Conservation (phyloP, 2,329 filamentous ascomycete species). For the Ophiostoma sp. region DNA sequence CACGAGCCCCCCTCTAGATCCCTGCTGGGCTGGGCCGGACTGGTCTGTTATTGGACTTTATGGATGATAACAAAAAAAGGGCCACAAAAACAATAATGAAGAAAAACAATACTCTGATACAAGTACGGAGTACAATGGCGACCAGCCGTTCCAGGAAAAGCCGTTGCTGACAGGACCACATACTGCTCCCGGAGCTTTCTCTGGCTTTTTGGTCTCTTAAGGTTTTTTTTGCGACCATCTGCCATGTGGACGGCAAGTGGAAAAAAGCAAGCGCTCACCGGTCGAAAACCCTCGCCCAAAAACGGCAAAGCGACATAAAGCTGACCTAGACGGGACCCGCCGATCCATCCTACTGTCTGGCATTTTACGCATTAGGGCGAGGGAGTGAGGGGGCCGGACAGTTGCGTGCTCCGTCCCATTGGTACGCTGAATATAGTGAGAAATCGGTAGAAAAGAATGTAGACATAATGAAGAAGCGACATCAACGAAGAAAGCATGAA, state of each 20-base stretch:
- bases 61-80: background rate
- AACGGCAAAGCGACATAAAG: background rate
- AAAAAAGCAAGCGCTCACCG: conserved; percentile 15
- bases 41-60: no score
- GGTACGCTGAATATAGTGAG: conserved; percentile 3
- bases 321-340: background rate
- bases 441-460: background rate
- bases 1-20: background rate
- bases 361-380: background rate
- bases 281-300: conserved; percentile 3
- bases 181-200: no score
- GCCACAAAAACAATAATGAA: no score
- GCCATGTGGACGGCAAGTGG: conserved; percentile 16
- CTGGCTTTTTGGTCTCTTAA: background rate
- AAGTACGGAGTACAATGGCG: background rate
- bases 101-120: background rate
- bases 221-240: background rate
- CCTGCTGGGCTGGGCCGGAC: no score
- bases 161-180: background rate
- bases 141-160: background rate
- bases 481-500: background rate
- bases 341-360: conserved; percentile 7
- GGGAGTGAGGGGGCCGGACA: background rate
- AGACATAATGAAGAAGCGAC: background rate
- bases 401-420: background rate